These are phyloP conservation scores for Tolypocladium tropicale DNA, from an alignment of 2,329 filamentous ascomycete genomes.

Conservation along the genomic window DNA sequence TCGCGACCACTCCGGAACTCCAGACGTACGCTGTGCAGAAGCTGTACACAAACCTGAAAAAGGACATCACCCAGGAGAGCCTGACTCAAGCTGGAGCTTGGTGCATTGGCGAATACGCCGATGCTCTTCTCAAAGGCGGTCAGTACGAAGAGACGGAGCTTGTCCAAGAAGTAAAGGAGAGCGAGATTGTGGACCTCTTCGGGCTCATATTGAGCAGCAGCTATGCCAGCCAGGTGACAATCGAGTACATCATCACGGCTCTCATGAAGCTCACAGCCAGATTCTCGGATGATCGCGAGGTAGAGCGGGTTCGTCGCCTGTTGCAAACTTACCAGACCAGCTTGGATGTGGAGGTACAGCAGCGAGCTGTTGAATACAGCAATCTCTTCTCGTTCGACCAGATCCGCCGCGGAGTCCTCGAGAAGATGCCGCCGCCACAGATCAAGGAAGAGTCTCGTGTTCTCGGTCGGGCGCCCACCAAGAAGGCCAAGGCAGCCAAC, in stretches of 20 bases:
- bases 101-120: conserved; percentile 96
- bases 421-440: conserved; percentile 96
- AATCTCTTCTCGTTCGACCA: conserved; percentile 90
- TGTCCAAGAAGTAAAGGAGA: conserved; percentile 69
- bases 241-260: conserved; percentile 92
- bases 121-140: conserved; percentile 77
- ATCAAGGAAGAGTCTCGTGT: conserved; percentile 93
- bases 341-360: conserved; percentile 90
- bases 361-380: conserved; percentile 87
- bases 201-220: conserved; percentile 86
- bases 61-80: conserved; percentile 96
- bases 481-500: conserved; percentile 58
- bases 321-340: conserved; percentile 72
- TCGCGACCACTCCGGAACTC: conserved; percentile 86
- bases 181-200: conserved; percentile 89
- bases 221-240: conserved; percentile 82
- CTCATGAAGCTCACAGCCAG: conserved; percentile 91
- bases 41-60: conserved; percentile 79
- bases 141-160: conserved; percentile 92
- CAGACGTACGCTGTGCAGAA: conserved; percentile 97
- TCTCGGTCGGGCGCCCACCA: conserved; percentile 63
- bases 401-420: conserved; percentile 79
- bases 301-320: conserved; percentile 74
- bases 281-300: conserved; percentile 70
- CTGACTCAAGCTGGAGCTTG: conserved; percentile 87